phyloP scores from a whole-genome alignment of 2,329 filamentous ascomycete genomes.

The Sarocladium oryzae region DNA sequence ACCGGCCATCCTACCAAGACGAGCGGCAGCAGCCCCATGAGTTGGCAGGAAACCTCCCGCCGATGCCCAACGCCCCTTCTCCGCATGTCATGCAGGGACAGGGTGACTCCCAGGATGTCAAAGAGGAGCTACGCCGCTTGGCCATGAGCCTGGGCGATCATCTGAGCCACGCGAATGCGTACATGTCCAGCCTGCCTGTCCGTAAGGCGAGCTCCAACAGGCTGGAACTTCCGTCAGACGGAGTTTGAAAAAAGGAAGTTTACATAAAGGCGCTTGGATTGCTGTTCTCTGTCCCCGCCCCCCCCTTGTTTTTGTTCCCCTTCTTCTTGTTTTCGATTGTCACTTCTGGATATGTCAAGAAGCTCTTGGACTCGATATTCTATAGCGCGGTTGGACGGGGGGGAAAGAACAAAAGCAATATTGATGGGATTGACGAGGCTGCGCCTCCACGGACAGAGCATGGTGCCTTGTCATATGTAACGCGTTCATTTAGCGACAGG shows the following conservation, averaged over 20 bases:
- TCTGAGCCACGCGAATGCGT: constrained; percentile 37
- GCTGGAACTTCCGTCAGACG: constrained; percentile 14
- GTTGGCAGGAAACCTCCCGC: constrained; percentile 22
- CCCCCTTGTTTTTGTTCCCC: too few species aligned
- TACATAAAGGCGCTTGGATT: too few species aligned
- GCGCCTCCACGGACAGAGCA: too few species aligned
- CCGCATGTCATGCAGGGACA: constrained; percentile 48
- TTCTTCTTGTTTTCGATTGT: not conserved
- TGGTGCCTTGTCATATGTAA: too few species aligned
- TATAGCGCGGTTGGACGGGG: too few species aligned
- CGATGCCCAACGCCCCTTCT: constrained; percentile 39
- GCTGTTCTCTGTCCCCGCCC: too few species aligned
- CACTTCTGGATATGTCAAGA: not conserved
- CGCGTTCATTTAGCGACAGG: constrained; percentile 6
- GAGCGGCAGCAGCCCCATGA: constrained; percentile 16
- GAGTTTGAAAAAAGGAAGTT: not conserved
- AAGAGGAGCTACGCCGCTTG: constrained; percentile 43
- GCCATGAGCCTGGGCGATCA: constrained; percentile 44
- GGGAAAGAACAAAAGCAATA: too few species aligned
- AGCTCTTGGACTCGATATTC: not conserved
- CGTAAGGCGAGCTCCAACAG: constrained; percentile 26
- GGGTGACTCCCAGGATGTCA: constrained; percentile 44
- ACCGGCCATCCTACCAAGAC: constrained; percentile 12
- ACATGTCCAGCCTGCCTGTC: constrained; percentile 34
- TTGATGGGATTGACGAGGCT: too few species aligned